phyloP scores from a whole-genome alignment of 768 basidiomycete genomes.

The Leccinum obscurum region DNA sequence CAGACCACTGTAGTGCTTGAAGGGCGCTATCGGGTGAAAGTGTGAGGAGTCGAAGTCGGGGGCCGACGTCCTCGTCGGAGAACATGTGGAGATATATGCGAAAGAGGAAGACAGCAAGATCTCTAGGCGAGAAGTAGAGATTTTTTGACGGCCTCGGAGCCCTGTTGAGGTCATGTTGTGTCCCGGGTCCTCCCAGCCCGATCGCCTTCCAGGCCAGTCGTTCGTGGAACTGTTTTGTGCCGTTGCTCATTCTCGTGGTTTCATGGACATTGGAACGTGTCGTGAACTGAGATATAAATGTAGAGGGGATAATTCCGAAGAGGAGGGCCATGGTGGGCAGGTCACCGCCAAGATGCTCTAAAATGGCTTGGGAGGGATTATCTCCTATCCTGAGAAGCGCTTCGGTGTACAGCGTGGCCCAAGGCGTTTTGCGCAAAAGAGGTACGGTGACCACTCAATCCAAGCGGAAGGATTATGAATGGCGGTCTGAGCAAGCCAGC shows the following conservation, averaged over 20 bases:
- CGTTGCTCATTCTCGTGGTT: background rate
- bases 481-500: conserved; percentile 95
- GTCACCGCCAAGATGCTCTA: conserved; percentile 26
- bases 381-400: conserved; percentile 18
- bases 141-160: background rate
- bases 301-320: conserved; percentile 25
- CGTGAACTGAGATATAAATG: conserved; percentile 23
- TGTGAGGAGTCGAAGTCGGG: background rate
- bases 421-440: conserved; percentile 20
- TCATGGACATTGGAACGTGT: conserved; percentile 29
- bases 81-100: conserved; percentile 30
- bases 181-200: background rate
- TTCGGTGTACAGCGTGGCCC: conserved; percentile 31
- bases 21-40: background rate
- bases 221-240: conserved; percentile 21
- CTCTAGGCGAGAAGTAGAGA: conserved; percentile 13
- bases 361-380: conserved; percentile 14
- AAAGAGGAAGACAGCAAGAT: conserved; percentile 26
- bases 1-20: conserved; percentile 2
- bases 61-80: conserved; percentile 20
- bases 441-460: conserved; percentile 56
- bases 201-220: conserved; percentile 27
- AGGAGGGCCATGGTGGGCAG: conserved; percentile 26
- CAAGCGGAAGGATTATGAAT: conserved; percentile 92
- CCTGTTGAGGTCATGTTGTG: background rate